Percentiles rank a stretch among this genome's conserved stretches.
Conservation (phyloP, 1,284 basidiomycete species). For the Microbotryum intermedium region DNA sequence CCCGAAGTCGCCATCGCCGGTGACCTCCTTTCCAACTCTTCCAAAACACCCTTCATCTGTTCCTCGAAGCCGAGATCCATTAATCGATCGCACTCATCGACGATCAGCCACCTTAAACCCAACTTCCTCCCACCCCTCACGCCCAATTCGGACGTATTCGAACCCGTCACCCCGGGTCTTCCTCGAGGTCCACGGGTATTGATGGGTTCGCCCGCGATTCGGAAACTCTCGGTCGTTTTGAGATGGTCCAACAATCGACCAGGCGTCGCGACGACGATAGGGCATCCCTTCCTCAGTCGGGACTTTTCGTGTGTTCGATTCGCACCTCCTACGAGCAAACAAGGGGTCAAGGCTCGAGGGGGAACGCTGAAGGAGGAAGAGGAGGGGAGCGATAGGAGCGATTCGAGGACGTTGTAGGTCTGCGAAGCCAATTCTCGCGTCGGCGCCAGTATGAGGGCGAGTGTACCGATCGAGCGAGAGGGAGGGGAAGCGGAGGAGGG, state of each 20-base stretch:
- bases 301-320: slow-evolving; percentile 67
- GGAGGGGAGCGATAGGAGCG: slow-evolving; percentile 42
- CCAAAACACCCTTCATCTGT: slow-evolving; percentile 62
- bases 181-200: slow-evolving; percentile 1
- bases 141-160: slow-evolving; percentile 1
- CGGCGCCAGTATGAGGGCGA: slow-evolving; percentile 89
- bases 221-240: slow-evolving; percentile 55
- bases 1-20: slow-evolving; percentile 35
- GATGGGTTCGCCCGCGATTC: slow-evolving; percentile 32
- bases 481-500: background rate
- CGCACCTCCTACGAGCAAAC: slow-evolving; percentile 72
- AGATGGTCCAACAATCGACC: slow-evolving; percentile 65
- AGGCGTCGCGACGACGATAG: slow-evolving; percentile 62
- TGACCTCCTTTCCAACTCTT: slow-evolving; percentile 55
- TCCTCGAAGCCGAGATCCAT: slow-evolving; percentile 54
- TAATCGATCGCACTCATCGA: slow-evolving; percentile 91
- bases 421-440: slow-evolving; percentile 93
- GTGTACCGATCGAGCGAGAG: slow-evolving; percentile 60
- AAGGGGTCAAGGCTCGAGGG: slow-evolving; percentile 60
- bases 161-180: background rate
- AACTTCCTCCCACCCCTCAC: slow-evolving; percentile 25
- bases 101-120: slow-evolving; percentile 68
- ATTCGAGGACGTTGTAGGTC: slow-evolving; percentile 64
- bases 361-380: slow-evolving; percentile 18
- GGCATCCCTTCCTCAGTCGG: slow-evolving; percentile 59